Evolutionary conservation across 768 basidiomycete genomes (phyloP).

Genomic region (Suillus sp.): DNA sequence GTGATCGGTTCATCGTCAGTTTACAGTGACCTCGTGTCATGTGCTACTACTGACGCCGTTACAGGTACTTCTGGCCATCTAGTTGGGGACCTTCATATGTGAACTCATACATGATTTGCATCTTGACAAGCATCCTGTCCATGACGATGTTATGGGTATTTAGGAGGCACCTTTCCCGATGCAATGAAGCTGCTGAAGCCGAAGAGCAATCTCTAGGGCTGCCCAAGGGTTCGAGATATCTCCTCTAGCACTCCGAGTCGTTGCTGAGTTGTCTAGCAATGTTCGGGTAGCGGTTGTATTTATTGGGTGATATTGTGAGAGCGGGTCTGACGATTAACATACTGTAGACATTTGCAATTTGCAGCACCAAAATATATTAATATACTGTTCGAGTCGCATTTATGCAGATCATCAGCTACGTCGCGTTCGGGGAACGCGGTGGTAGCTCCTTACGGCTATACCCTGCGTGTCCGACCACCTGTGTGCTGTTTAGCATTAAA

Average conservation of each 20-base stretch:
- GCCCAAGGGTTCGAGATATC: slow-evolving; percentile 45
- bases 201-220: slow-evolving; percentile 39
- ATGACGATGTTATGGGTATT: slow-evolving; percentile 53
- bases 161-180: slow-evolving; percentile 41
- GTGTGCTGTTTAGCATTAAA: not conserved
- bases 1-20: slow-evolving; percentile 80
- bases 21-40: slow-evolving; percentile 9
- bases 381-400: not conserved
- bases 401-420: too few relatives aligned
- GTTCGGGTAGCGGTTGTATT: not conserved
- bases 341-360: not conserved
- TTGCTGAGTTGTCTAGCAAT: not conserved
- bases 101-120: slow-evolving; percentile 73
- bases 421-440: too few relatives aligned
- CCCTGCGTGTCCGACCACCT: not conserved
- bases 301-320: not conserved
- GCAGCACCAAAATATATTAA: not conserved
- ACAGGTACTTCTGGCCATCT: slow-evolving; percentile 65
- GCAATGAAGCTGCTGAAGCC: slow-evolving; percentile 42
- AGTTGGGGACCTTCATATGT: slow-evolving; percentile 71
- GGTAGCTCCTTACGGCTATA: not conserved
- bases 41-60: not conserved
- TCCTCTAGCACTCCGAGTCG: slow-evolving; percentile 34
- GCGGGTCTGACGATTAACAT: not conserved
- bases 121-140: slow-evolving; percentile 51